phyloP scores from a whole-genome alignment of 2,329 filamentous ascomycete species.

The Hymenotorrendiella dingleyae region DNA sequence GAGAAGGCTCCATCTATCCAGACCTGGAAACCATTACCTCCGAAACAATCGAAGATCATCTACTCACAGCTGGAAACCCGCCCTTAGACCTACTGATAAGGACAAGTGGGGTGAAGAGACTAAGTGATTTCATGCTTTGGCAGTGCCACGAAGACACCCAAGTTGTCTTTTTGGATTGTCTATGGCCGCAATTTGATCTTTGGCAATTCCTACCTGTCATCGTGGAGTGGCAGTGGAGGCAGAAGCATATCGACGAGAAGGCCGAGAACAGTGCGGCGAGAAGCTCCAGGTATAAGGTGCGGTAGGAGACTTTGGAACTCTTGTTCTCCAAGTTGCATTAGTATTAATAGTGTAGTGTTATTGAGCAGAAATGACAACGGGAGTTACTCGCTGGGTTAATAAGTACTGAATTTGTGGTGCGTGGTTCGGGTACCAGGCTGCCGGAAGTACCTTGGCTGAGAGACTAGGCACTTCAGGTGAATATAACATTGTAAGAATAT shows the following conservation, averaged over 20 bases:
- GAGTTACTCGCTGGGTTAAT: too few species aligned
- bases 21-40: slow-evolving; percentile 86
- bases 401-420: too few species aligned
- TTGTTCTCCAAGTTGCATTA: too few species aligned
- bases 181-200: slow-evolving; percentile 95
- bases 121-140: slow-evolving; percentile 99
- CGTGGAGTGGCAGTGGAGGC: slow-evolving; percentile 75
- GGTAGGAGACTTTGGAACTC: too few species aligned
- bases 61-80: slow-evolving; percentile 80
- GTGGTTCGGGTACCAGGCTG: too few species aligned
- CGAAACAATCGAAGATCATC: slow-evolving; percentile 75
- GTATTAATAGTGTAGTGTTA: too few species aligned
- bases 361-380: too few species aligned
- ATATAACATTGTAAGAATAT: not conserved
- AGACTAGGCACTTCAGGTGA: too few species aligned
- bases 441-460: too few species aligned
- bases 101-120: slow-evolving; percentile 84
- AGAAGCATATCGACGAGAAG: slow-evolving; percentile 31
- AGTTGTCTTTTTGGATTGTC: slow-evolving; percentile 82
- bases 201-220: slow-evolving; percentile 90
- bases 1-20: slow-evolving; percentile 38
- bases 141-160: slow-evolving; percentile 91
- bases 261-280: slow-evolving; percentile 11
- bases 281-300: slow-evolving; percentile 16
- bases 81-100: slow-evolving; percentile 87